Evolutionary conservation across 495 filamentous ascomycete genomes (phyloP).

Genomic region (Cenococcum geophilum): DNA sequence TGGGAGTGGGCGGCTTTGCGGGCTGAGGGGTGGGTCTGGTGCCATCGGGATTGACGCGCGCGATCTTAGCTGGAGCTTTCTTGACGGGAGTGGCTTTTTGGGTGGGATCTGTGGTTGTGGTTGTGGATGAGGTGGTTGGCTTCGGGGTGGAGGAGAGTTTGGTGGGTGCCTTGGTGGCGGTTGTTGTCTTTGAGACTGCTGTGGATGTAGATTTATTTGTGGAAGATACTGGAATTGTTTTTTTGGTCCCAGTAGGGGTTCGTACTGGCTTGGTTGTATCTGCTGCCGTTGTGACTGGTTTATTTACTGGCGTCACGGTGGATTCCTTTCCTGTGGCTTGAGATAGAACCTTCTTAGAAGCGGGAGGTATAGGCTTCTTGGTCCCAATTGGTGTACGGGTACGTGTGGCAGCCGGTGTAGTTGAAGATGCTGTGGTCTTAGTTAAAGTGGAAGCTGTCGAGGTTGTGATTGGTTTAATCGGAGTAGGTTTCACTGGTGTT

Average conservation of each 20-base stretch:
- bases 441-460: neutral
- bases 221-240: neutral
- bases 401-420: conserved; percentile 6
- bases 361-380: neutral
- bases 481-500: conserved; percentile 6
- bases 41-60: conserved; percentile 11
- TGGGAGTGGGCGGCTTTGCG: neutral
- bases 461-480: conserved; percentile 9
- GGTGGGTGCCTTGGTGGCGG: neutral
- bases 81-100: conserved; percentile 17
- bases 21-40: conserved; percentile 14
- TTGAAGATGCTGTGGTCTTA: conserved; percentile 16
- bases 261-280: neutral
- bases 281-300: conserved; percentile 6
- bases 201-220: neutral
- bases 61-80: neutral
- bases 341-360: neutral
- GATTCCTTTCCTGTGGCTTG: neutral
- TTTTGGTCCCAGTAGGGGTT: conserved; percentile 8
- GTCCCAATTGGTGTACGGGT: conserved; percentile 7
- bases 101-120: conserved; percentile 1
- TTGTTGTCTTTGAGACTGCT: conserved; percentile 1
- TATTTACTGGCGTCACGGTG: conserved; percentile 15
- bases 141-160: conserved; percentile 3
- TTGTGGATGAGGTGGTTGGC: neutral